Evolutionary conservation across 352 stramenopile genomes (phyloP).

Genomic region (Pythium dissotocum): DNA sequence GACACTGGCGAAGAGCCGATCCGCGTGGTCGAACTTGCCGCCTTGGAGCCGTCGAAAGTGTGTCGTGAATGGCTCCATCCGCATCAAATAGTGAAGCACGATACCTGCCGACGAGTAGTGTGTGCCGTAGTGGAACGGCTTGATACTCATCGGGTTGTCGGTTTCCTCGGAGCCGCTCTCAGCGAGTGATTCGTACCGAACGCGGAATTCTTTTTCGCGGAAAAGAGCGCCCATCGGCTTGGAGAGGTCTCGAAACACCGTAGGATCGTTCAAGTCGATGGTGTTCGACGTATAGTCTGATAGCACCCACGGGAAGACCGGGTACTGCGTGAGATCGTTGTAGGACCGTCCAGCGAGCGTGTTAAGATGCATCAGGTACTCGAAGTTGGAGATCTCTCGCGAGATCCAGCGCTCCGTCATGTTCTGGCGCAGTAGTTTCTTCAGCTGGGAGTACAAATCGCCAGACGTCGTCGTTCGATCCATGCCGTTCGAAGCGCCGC

Average conservation of each 20-base stretch:
- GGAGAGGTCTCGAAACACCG: constrained; percentile 93
- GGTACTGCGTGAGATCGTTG: constrained; percentile 98
- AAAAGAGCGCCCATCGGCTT: constrained; percentile 98
- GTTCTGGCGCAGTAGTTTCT: constrained; percentile 68
- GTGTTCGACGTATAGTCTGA: constrained; percentile 93
- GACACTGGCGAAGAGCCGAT: constrained; percentile 96
- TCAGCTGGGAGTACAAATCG: constrained; percentile 68
- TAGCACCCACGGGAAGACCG: constrained; percentile 98
- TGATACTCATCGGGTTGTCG: constrained; percentile 49
- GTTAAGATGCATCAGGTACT: constrained; percentile 97
- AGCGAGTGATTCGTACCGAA: constrained; percentile 61
- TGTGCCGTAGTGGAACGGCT: constrained; percentile 96
- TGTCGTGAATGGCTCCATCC: constrained; percentile 95
- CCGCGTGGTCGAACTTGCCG: constrained; percentile 97
- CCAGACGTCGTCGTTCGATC: constrained; percentile 44
- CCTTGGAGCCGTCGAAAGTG: constrained; percentile 94
- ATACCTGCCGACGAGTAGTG: constrained; percentile 92
- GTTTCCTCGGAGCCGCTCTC: constrained; percentile 33
- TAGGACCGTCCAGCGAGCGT: constrained; percentile 95
- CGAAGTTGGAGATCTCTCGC: constrained; percentile 88
- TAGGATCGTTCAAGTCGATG: constrained; percentile 92
- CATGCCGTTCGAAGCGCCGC: constrained; percentile 61
- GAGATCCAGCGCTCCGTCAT: constrained; percentile 81
- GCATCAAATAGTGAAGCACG: constrained; percentile 97
- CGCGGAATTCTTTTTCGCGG: constrained; percentile 76